Base-by-base conservation (phyloP, 139 green algal species). In the Chlorella sp. region DNA sequence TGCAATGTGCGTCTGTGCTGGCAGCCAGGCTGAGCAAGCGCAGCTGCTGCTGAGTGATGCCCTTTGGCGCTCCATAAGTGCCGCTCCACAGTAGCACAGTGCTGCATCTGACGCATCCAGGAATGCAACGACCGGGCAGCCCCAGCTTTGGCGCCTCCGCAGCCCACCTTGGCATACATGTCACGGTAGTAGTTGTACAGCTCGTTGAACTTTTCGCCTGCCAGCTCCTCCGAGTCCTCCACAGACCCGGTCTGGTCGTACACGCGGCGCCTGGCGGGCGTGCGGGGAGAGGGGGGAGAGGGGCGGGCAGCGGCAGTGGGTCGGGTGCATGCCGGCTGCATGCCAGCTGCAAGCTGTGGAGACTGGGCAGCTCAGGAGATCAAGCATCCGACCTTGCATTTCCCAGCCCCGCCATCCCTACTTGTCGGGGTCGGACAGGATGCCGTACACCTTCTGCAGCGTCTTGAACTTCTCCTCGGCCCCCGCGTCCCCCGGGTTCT, bases 211-310 rank as follows among this genome's bases (percentile, higher is more conserved):
- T 93, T 38, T 20, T 94, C 89, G 15, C 86, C 87, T 4, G 88
- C 62, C 30, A 96, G 83, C 28, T 92, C 90, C 47, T 97, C 89
- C 15, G 79, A 69, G 79, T 96, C 94, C 34, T 94, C 91, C 9
- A 94, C 23, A 44, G 65, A 87, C 18, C 97, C 97, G 5, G 97
- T 99, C 47, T 94, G 44, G 85, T 99, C 96, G 84, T 99, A 99
- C 25, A 98, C 25, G 81, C 94, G 94, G 0, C 96, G 91, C 90
- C 93, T 97, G 88, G 38, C 30, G 18, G 44, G n/a, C n/a, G 11
- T 4, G 30, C 3, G 20, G 21, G 36, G 36, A 1, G 11, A 30
- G 16, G 36, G 32, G 36, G 32, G 20, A 55, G 36, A 36, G 36
- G 13, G 68, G 68, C 36, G 68, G 21, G 20, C 36, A 21, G 41